Percentiles rank a stretch among this genome's conserved stretches.
phyloP scores from a whole-genome alignment of 1,284 basidiomycete genomes.

The Caloboletus firmus region DNA sequence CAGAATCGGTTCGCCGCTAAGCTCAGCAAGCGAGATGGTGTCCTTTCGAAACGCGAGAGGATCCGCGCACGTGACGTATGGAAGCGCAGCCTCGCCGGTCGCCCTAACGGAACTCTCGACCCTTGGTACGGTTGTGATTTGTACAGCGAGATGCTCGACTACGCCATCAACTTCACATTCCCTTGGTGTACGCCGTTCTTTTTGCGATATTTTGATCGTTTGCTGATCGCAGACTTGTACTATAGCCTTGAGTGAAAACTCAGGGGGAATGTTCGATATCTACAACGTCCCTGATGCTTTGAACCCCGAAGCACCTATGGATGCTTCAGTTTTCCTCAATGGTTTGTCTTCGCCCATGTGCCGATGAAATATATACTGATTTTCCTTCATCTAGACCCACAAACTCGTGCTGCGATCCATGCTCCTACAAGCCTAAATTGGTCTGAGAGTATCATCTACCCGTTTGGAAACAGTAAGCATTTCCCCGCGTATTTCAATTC shows the following conservation, averaged over 20 bases:
- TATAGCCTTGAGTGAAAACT: conserved; percentile 39
- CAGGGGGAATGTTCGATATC: conserved; percentile 43
- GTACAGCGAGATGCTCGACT: conserved; percentile 54
- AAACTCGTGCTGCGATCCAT: conserved; percentile 59
- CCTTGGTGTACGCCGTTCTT: conserved; percentile 57
- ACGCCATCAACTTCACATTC: conserved; percentile 59
- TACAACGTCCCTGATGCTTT: conserved; percentile 59
- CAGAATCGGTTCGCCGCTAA: conserved; percentile 19
- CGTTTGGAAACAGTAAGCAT: conserved; percentile 47
- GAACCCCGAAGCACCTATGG: conserved; percentile 45
- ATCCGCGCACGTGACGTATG: conserved; percentile 30
- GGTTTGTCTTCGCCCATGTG: conserved; percentile 38
- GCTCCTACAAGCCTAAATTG: conserved; percentile 67
- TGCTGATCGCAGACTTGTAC: conserved; percentile 1
- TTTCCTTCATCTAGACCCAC: conserved; percentile 42
- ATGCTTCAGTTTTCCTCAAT: conserved; percentile 59
- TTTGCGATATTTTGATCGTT: neutral
- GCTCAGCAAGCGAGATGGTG: conserved; percentile 18
- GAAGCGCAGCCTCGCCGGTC: conserved; percentile 46
- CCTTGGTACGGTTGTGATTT: conserved; percentile 62
- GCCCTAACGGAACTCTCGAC: conserved; percentile 53
- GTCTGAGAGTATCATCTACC: conserved; percentile 46
- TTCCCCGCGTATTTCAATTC: conserved; percentile 3
- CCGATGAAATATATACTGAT: neutral
- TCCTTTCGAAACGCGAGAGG: conserved; percentile 23